A percentile compares a stretch with the other conserved stretches of the same genome.
These are phyloP conservation scores for Sporothrix pallida DNA, from an alignment of 2,329 filamentous ascomycete species.

Conservation along the genomic window DNA sequence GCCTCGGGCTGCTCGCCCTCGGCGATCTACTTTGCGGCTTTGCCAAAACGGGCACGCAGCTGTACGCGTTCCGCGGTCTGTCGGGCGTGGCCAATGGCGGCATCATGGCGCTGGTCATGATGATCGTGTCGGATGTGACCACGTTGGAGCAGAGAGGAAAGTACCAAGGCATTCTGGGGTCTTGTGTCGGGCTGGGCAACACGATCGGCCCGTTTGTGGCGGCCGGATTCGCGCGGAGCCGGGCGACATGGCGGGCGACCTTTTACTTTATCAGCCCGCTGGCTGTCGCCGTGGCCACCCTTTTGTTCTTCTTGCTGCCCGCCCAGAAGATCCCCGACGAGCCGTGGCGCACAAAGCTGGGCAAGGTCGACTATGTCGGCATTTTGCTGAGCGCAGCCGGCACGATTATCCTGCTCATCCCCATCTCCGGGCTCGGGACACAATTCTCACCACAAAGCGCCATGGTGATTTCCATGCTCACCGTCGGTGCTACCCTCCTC, in stretches of 20 bases:
- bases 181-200: slow-evolving; percentile 51
- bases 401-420: slow-evolving; percentile 65
- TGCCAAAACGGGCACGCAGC: slow-evolving; percentile 59
- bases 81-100: slow-evolving; percentile 67
- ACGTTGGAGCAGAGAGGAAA: slow-evolving; percentile 64
- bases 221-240: slow-evolving; percentile 46
- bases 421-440: slow-evolving; percentile 62
- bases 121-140: slow-evolving; percentile 66
- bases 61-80: slow-evolving; percentile 66
- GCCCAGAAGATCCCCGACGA: slow-evolving; percentile 51
- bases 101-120: slow-evolving; percentile 63
- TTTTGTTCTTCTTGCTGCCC: slow-evolving; percentile 51
- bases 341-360: slow-evolving; percentile 44
- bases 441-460: slow-evolving; percentile 63
- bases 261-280: slow-evolving; percentile 59
- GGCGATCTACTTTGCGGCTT: slow-evolving; percentile 66
- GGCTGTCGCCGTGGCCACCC: slow-evolving; percentile 52
- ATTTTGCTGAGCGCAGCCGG: slow-evolving; percentile 60
- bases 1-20: slow-evolving; percentile 58
- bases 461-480: slow-evolving; percentile 65
- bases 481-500: slow-evolving; percentile 28
- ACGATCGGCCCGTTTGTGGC: slow-evolving; percentile 52
- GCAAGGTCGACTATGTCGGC: slow-evolving; percentile 65
- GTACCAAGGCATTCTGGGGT: slow-evolving; percentile 54
- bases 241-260: slow-evolving; percentile 50